Base-by-base conservation (phyloP, 306 rosid genomes). In the Albizia julibrissin region DNA sequence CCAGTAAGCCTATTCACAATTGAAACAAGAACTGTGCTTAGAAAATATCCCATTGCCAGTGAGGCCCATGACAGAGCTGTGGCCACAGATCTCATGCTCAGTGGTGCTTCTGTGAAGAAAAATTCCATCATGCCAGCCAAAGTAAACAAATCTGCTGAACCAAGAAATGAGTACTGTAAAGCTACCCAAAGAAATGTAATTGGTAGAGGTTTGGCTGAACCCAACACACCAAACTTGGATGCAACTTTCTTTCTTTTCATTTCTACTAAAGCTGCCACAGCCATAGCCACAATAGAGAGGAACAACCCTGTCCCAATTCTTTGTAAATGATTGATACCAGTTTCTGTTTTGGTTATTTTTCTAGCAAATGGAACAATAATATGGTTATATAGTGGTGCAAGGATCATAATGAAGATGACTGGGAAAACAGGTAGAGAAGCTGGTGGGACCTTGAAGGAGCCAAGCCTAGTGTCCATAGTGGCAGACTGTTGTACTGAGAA, bases 401-500 rank as follows among this genome's bases (percentile, higher is more conserved):
- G 89, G 81, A 87, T 40, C 86, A 95, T 90, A 87, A 91, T 90
- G 89, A 90, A 91, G 77, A 91, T 70, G 73, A 90, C 93, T 6
- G 93, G 94, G 81, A 95, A 89, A 27, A 91, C 79, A 0, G 97
- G 96, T 26, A 90, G 90, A 26, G 98, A 93, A 22, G 98, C 97
- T 21, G 98, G 97, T 6, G 98, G 97, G 81, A 95, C 82, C 76
- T 84, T 90, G 61, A 90, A 74, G 80, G 92, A 72, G 21, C 92
- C 94, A 29, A 95, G 83, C 49, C 83, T 87, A 19, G 96, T 91
- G 69, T 91, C 66, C 98, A 90, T 93, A 0, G 97, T 93, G 62
- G 95, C 85, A 46, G 98, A 92, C 74, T 95, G 98, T 83, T 94
- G 92, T 27, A 92, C 91, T 27, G 94, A 94, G 64, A 94, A 92